These are phyloP conservation scores for Xylaria sp. DNA, from an alignment of 2,329 filamentous ascomycete species.

Conservation along the genomic window DNA sequence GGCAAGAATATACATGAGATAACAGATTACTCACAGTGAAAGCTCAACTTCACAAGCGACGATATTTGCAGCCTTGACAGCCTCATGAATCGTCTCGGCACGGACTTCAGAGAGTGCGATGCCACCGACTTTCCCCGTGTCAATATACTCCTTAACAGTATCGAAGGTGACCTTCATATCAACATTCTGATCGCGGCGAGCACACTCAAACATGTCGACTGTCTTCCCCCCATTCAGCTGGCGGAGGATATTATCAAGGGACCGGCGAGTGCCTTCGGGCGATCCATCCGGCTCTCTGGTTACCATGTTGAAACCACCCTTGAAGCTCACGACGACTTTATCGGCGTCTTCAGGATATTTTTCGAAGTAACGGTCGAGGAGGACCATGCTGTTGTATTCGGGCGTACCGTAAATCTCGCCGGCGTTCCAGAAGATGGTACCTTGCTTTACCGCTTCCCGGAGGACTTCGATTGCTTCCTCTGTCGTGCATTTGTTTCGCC, in stretches of 20 bases:
- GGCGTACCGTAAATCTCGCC: conserved; percentile 37
- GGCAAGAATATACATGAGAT: not conserved
- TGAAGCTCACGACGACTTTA: conserved; percentile 48
- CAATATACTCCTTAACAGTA: conserved; percentile 23
- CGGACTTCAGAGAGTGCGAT: conserved; percentile 33
- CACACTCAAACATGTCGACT: conserved; percentile 46
- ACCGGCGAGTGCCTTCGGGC: conserved; percentile 35
- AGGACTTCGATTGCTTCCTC: not conserved
- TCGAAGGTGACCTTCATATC: conserved; percentile 32
- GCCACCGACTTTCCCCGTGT: conserved; percentile 32
- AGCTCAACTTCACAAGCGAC: conserved; percentile 34
- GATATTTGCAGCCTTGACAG: conserved; percentile 27
- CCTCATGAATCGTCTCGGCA: conserved; percentile 29
- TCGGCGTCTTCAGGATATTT: conserved; percentile 45
- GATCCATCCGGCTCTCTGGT: conserved; percentile 36
- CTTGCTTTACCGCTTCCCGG: not conserved
- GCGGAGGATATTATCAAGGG: conserved; percentile 41
- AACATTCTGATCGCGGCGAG: conserved; percentile 39
- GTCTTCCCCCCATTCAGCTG: conserved; percentile 41
- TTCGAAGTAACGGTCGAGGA: conserved; percentile 46
- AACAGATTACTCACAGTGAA: conserved; percentile 10
- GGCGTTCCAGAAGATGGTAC: not conserved
- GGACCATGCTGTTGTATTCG: conserved; percentile 41
- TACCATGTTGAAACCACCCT: conserved; percentile 37
- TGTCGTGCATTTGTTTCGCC: not conserved